phyloP scores from a whole-genome alignment of 495 filamentous ascomycete genomes.

The Apodospora peruviana region DNA sequence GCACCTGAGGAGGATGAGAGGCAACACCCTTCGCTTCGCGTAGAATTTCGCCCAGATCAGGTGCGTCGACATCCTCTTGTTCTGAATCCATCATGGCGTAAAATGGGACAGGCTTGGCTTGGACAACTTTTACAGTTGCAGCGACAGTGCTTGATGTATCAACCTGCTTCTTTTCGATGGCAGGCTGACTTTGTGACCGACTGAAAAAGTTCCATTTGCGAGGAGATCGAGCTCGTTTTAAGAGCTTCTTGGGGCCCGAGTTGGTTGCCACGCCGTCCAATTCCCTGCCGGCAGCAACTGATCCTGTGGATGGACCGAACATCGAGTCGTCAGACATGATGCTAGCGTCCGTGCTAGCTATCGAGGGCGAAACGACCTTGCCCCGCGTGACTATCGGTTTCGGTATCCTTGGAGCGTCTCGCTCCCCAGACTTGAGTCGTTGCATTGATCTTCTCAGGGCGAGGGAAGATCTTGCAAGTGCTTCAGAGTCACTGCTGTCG shows the following conservation, averaged over 20 bases:
- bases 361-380: conserved; percentile 35
- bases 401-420: conserved; percentile 33
- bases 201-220: conserved; percentile 83
- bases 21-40: conserved; percentile 46
- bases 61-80: conserved; percentile 52
- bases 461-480: conserved; percentile 35
- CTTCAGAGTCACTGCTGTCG: conserved; percentile 48
- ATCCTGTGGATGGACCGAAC: conserved; percentile 21
- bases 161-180: conserved; percentile 27
- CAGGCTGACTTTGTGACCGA: conserved; percentile 54
- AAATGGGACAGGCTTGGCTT: conserved; percentile 54
- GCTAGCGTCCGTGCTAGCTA: conserved; percentile 45
- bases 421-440: conserved; percentile 34
- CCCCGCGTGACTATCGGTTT: conserved; percentile 36
- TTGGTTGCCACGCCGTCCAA: conserved; percentile 2
- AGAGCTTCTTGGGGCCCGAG: conserved; percentile 41
- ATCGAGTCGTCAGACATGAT: conserved; percentile 48
- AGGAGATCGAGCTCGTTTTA: conserved; percentile 55
- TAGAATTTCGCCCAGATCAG: conserved; percentile 62
- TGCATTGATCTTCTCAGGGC: conserved; percentile 50
- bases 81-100: conserved; percentile 79
- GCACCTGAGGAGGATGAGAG: conserved; percentile 3
- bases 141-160: conserved; percentile 29
- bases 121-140: conserved; percentile 35
- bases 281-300: conserved; percentile 11